Evolutionary conservation across 2,329 filamentous ascomycete species (phyloP), one percentile per base, ranked within the genome.

Genomic region (Penicillium hordei): DNA sequence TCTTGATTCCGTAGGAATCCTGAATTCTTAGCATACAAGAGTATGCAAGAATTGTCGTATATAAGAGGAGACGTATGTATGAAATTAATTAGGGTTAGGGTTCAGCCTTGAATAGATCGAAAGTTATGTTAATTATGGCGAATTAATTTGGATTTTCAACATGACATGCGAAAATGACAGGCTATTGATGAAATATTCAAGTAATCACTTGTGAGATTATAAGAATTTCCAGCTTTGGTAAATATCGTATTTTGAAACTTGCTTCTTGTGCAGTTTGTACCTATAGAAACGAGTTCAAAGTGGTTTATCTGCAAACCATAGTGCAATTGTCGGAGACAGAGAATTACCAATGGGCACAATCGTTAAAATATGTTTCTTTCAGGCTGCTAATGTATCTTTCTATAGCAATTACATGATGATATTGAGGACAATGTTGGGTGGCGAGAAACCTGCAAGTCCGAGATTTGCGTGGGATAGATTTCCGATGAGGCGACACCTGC

Each of bases 261-360:
- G 27, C 15, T 15, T 2, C 1, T 10, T 13, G 6, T 34, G 13
- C 7, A 31, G 6, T 8, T 33, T 34, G 7, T 23, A 12, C 23
- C 13, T 23, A 23, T 34, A 8, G 17, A 33, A 33, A 10, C 13
- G 19, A 48, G 27, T 13, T 5, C 1, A 10, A 17, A 8, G 19
- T 39, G 40, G n/a, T 10, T 5, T 25, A 17, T n/a, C 3, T n/a
- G 48, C 43, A 54, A 12, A 7, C 21, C 9, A 12, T 9, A 23
- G 10, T 27, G 23, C 10, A 34, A 29, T 10, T 12, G 29, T 57
- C 54, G 57, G 58, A 60, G 5, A 58, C 67, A 68, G 68, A 38
- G 54, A 71, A 72, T 67, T 62, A 67, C 29, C 27, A 48, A 48
- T 59, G 33, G 51, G 34, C 58, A 55, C 17, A n/a, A 25, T 12